phyloP scores from a whole-genome alignment of 768 basidiomycete genomes.

The Kwoniella newhampshirensis region DNA sequence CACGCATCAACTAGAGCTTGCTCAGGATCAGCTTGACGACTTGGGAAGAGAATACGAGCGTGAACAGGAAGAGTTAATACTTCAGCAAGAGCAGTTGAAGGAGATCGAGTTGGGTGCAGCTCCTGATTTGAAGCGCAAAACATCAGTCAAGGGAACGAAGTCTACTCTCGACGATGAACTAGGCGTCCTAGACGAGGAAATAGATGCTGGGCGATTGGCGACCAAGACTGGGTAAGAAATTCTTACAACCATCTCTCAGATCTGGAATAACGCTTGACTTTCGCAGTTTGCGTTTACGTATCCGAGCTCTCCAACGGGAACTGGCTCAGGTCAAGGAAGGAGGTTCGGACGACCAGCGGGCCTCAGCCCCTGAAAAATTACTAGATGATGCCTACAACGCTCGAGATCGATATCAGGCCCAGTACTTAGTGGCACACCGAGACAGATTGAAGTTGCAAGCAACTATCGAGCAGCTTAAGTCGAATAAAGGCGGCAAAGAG shows the following conservation, averaged over 20 bases:
- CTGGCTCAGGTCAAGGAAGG: constrained; percentile 71
- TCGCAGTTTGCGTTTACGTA: constrained; percentile 70
- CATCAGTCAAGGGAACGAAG: constrained; percentile 12
- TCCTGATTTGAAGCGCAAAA: constrained; percentile 5
- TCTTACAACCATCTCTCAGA: background rate
- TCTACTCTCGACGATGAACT: constrained; percentile 14
- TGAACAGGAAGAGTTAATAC: constrained; percentile 78
- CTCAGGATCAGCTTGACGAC: constrained; percentile 23
- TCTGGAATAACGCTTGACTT: background rate
- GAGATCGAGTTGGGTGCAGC: constrained; percentile 69
- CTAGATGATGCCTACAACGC: constrained; percentile 86
- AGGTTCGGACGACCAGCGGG: constrained; percentile 70
- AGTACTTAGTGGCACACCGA: constrained; percentile 79
- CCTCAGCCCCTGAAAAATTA: constrained; percentile 85
- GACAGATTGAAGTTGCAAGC: constrained; percentile 76
- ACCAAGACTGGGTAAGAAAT: constrained; percentile 61
- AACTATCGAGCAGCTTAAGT: constrained; percentile 82
- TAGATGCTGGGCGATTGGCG: constrained; percentile 67
- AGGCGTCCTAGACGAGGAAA: constrained; percentile 61
- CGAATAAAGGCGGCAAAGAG: constrained; percentile 80
- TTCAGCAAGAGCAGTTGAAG: constrained; percentile 84
- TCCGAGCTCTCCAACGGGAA: constrained; percentile 77
- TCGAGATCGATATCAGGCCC: constrained; percentile 83
- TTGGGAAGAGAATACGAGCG: constrained; percentile 63
- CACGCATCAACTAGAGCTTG: constrained; percentile 65